A percentile compares a stretch with the other conserved stretches of the same genome.
Evolutionary conservation across 352 stramenopile species (phyloP).

Genomic region (Chrysophaeum taylorii): DNA sequence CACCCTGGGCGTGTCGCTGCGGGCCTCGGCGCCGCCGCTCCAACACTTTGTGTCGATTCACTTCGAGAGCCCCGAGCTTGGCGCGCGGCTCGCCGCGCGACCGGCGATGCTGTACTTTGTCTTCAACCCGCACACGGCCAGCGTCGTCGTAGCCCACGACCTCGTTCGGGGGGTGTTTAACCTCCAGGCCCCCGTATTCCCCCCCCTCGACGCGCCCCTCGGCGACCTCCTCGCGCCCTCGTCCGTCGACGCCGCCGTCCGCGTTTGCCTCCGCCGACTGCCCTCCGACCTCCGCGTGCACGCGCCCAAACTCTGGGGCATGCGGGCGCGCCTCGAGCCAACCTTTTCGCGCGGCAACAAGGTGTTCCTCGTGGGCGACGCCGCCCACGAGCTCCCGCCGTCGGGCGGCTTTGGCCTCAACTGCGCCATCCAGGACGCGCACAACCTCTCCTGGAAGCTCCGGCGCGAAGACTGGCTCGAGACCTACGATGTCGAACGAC

Average conservation of each 20-base stretch:
- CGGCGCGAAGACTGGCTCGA: slow-evolving; percentile 37
- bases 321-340: slow-evolving; percentile 70
- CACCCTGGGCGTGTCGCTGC: neutral
- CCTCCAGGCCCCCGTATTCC: slow-evolving; percentile 81
- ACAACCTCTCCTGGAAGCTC: slow-evolving; percentile 82
- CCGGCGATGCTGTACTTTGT: slow-evolving; percentile 85
- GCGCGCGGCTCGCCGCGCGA: slow-evolving; percentile 30
- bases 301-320: slow-evolving; percentile 71
- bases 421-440: slow-evolving; percentile 73
- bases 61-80: slow-evolving; percentile 60
- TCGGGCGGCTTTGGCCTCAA: slow-evolving; percentile 83
- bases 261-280: neutral
- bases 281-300: slow-evolving; percentile 53
- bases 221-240: slow-evolving; percentile 18
- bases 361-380: slow-evolving; percentile 75
- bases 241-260: slow-evolving; percentile 1
- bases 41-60: slow-evolving; percentile 81
- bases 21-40: slow-evolving; percentile 25
- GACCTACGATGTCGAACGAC: slow-evolving; percentile 53
- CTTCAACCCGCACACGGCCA: slow-evolving; percentile 60
- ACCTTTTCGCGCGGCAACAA: slow-evolving; percentile 52
- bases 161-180: slow-evolving; percentile 70
- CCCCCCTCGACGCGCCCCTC: slow-evolving; percentile 42
- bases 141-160: slow-evolving; percentile 82
- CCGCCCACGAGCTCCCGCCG: slow-evolving; percentile 77